Evolutionary conservation across 1,284 basidiomycete genomes (phyloP), one percentile per base, ranked within the genome.

Genomic region (Schizophyllum commune): DNA sequence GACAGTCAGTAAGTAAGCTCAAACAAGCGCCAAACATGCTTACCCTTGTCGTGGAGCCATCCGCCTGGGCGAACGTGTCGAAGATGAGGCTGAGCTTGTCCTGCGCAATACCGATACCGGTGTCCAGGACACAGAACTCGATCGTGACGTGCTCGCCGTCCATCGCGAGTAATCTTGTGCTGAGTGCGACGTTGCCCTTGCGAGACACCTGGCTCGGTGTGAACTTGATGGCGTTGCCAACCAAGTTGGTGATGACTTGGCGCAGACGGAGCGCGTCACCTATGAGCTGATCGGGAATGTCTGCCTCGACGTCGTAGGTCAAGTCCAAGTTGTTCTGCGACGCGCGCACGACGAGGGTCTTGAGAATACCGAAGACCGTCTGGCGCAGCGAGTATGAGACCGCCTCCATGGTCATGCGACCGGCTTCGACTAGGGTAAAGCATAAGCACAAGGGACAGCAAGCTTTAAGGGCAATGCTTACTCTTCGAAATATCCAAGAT

Each of bases 11-110:
- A 58, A 52, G 55, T 52, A 61, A 54, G 63, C 56, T 47, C 3
- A 59, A 58, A 33, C 53, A 21, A 57, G 59, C 58, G 56, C 54
- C 63, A 56, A 57, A 32, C 59, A 55, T 3, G 78, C 85, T 62
- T 68, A 90, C 89, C 71, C 93, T 78, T 8, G 92, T 95, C 5
- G 93, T 95, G 2, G 91, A 94, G 58, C 92, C 97, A 78, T 99
- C 97, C 0, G 97, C 97, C 72, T 99, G 97, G 69, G 94, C 96
- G 78, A 99, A 99, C 4, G 97, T 99, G 73, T 99, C 96, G 75
- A 99, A 99, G 72, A 99, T 99, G 72, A 99, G 81, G 70, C 96
- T 96, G 64, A 99, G 78, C 80, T 99, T 99, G 75, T 99, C 97
- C 74, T 96, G 95, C 68, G 97, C 96, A 75, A 99, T 99, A 64